A percentile compares a stretch with the other conserved stretches of the same genome.
These are phyloP conservation scores for Crotalaria pallida DNA, from an alignment of 306 rosid genomes.

Conservation along the genomic window DNA sequence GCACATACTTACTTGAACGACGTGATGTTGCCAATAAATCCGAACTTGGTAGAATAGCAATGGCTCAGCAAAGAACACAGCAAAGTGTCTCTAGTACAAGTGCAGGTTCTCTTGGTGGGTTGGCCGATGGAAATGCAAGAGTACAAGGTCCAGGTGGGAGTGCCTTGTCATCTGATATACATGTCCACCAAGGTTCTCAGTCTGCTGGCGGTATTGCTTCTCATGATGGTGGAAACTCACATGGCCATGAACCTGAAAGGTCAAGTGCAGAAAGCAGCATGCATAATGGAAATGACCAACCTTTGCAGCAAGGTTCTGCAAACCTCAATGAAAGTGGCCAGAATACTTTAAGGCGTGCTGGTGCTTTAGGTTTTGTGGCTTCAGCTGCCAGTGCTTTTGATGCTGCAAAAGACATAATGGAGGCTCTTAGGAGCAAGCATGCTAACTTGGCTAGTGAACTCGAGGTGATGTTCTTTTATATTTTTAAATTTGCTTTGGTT, in stretches of 20 bases:
- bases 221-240: slow-evolving; percentile 86
- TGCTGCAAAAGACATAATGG: slow-evolving; percentile 99
- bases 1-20: slow-evolving; percentile 93
- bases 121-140: slow-evolving; percentile 76
- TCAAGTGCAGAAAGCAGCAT: slow-evolving; percentile 68
- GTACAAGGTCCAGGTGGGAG: slow-evolving; percentile 67
- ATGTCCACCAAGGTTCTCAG: slow-evolving; percentile 74
- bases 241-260: slow-evolving; percentile 93
- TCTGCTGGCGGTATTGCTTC: slow-evolving; percentile 74
- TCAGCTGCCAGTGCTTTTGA: slow-evolving; percentile 99
- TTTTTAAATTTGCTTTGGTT: slow-evolving; percentile 17
- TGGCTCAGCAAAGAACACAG: slow-evolving; percentile 94
- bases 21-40: slow-evolving; percentile 98
- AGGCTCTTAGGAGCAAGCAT: slow-evolving; percentile 98
- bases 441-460: slow-evolving; percentile 96
- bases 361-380: slow-evolving; percentile 83
- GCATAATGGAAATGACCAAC: slow-evolving; percentile 78
- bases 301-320: slow-evolving; percentile 78
- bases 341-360: slow-evolving; percentile 75
- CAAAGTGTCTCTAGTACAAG: slow-evolving; percentile 59
- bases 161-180: slow-evolving; percentile 58
- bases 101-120: slow-evolving; percentile 73
- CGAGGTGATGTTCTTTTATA: slow-evolving; percentile 53
- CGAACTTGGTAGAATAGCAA: slow-evolving; percentile 77
- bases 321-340: slow-evolving; percentile 75